A percentile compares a stretch with the other conserved stretches of the same genome.
phyloP scores from a whole-genome alignment of 163 green algal genomes.

The Scenedesmus sp. region DNA sequence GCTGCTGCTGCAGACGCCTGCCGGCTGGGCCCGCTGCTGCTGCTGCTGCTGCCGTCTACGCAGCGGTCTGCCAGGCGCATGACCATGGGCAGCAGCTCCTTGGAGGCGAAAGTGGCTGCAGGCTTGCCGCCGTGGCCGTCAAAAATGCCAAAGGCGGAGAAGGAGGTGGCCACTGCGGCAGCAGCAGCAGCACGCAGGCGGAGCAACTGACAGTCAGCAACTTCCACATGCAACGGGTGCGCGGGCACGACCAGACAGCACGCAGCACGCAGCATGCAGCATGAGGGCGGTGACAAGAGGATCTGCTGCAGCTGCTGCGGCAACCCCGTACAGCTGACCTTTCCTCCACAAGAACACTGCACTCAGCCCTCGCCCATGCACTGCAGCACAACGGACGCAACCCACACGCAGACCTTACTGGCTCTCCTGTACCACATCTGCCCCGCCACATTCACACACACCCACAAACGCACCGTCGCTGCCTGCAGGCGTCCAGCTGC shows the following conservation, averaged over 20 bases:
- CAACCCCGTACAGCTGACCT: neutral
- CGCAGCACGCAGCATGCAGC: too few species aligned
- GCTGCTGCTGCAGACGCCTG: constrained; percentile 11
- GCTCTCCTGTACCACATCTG: neutral
- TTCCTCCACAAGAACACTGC: neutral
- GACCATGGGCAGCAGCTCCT: constrained; percentile 53
- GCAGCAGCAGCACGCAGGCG: neutral
- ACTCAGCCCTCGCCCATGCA: neutral
- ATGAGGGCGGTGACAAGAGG: neutral
- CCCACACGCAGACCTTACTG: too few species aligned
- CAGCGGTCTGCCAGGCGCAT: constrained; percentile 23
- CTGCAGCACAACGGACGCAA: too few species aligned
- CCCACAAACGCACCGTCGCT: constrained; percentile 21
- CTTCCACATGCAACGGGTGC: neutral
- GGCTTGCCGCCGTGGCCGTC: constrained; percentile 89
- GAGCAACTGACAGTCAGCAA: neutral
- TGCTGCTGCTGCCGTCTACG: constrained; percentile 3
- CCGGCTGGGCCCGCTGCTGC: neutral
- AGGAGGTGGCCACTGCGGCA: constrained; percentile 46
- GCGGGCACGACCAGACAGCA: neutral
- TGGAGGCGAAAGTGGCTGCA: constrained; percentile 67
- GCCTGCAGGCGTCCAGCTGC: constrained; percentile 63
- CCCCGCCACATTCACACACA: neutral
- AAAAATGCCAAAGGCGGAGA: constrained; percentile 86
- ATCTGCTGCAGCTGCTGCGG: too few species aligned